Conservation (phyloP, 2,329 filamentous ascomycete genomes). For the Paraconiothyrium sp. region DNA sequence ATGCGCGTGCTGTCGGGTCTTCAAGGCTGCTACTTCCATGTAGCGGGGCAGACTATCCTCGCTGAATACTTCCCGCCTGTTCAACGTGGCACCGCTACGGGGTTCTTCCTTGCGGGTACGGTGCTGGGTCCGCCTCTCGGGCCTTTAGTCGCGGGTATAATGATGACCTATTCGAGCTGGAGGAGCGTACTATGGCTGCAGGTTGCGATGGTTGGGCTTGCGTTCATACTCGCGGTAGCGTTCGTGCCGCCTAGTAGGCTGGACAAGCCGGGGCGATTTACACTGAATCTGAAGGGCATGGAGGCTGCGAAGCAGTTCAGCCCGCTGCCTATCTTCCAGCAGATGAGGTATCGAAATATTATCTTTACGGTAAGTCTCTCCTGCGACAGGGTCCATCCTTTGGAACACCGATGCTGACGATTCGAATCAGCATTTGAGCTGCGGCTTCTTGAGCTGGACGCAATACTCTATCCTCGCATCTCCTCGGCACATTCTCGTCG, state of each 20-base stretch:
- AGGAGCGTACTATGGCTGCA: slow-evolving; percentile 47
- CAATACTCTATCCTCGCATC: slow-evolving; percentile 31
- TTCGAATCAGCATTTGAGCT: slow-evolving; percentile 24
- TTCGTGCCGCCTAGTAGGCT: slow-evolving; percentile 27
- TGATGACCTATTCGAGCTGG: slow-evolving; percentile 43
- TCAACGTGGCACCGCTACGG: slow-evolving; percentile 55
- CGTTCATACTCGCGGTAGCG: slow-evolving; percentile 38
- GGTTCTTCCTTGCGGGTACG: slow-evolving; percentile 55
- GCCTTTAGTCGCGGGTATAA: slow-evolving; percentile 41
- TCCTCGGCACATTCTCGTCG: slow-evolving; percentile 27
- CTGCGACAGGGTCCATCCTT: no score
- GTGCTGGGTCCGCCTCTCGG: slow-evolving; percentile 55
- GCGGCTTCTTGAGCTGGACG: slow-evolving; percentile 32
- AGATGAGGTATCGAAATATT: slow-evolving; percentile 35
- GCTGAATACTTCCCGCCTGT: slow-evolving; percentile 34
- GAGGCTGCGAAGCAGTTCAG: slow-evolving; percentile 27
- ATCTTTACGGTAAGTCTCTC: slow-evolving; percentile 27
- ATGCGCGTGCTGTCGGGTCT: slow-evolving; percentile 26
- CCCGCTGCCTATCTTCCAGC: slow-evolving; percentile 30
- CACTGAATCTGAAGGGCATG: slow-evolving; percentile 17
- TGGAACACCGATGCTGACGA: not conserved
- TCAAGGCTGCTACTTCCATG: slow-evolving; percentile 4
- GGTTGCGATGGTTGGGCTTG: slow-evolving; percentile 39
- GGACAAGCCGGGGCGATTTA: slow-evolving; percentile 15
- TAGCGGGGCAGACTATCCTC: slow-evolving; percentile 9